Conservation (phyloP, 73 alveolate genomes). For the Tetrahymena thermophila region DNA sequence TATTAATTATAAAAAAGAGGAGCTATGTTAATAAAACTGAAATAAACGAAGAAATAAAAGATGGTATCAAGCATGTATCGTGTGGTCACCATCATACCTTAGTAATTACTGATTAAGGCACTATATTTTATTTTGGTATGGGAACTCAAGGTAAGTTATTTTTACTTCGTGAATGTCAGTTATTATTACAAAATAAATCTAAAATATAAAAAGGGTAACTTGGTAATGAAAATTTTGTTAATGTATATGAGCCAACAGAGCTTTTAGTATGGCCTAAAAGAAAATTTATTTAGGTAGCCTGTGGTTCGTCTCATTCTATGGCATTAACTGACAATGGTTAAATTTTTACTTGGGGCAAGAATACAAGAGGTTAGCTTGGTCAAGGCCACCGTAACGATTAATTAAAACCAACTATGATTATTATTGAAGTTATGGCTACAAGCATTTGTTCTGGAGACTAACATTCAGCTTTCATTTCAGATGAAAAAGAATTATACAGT, state of each 20-base stretch:
- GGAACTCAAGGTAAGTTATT: conserved; percentile 30
- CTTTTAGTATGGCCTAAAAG: not conserved
- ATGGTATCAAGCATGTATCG: conserved; percentile 9
- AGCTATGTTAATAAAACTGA: not conserved
- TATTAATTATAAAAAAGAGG: not conserved
- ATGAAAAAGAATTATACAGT: conserved; percentile 21
- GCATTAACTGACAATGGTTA: conserved; percentile 22
- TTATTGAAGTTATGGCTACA: not conserved
- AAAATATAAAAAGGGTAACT: not conserved
- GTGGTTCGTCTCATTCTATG: conserved; percentile 36
- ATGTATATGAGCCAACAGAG: conserved; percentile 4
- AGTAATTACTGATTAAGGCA: conserved; percentile 5
- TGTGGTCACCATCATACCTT: conserved; percentile 48
- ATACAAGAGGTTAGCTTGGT: conserved; percentile 37
- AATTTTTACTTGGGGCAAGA: conserved; percentile 32
- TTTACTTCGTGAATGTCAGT: too few relatives aligned
- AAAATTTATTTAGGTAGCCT: conserved; percentile 13
- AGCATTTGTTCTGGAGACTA: conserved; percentile 23
- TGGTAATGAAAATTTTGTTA: conserved; percentile 35
- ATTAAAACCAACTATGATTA: conserved; percentile 12
- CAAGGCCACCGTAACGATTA: conserved; percentile 15
- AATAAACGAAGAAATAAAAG: not conserved
- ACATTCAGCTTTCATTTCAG: conserved; percentile 40
- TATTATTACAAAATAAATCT: not conserved
- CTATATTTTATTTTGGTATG: conserved; percentile 28